Conservation (phyloP, 2,329 filamentous ascomycete species). For the Fusarium coicis region DNA sequence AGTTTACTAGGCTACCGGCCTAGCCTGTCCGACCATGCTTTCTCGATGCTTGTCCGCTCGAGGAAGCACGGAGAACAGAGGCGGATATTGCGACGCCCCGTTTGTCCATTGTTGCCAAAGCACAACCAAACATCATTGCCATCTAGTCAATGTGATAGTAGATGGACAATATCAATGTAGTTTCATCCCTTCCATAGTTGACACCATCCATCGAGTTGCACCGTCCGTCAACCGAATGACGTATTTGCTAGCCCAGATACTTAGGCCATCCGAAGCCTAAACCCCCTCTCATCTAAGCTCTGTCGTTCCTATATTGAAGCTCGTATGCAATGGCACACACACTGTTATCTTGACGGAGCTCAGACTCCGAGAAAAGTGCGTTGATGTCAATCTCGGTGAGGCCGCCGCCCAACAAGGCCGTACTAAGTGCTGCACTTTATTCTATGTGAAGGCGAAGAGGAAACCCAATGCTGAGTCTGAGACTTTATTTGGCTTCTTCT, state of each 20-base stretch:
- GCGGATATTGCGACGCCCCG: background rate
- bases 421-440: constrained; percentile 40
- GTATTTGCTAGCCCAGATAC: constrained; percentile 34
- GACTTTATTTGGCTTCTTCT: constrained; percentile 58
- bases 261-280: constrained; percentile 20
- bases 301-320: constrained; percentile 38
- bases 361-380: constrained; percentile 40
- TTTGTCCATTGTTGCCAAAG: constrained; percentile 1
- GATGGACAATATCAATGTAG: constrained; percentile 18
- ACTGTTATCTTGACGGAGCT: constrained; percentile 28
- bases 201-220: constrained; percentile 22
- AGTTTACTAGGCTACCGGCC: background rate
- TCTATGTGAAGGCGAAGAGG: constrained; percentile 20
- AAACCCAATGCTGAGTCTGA: constrained; percentile 19
- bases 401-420: constrained; percentile 35
- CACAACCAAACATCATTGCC: constrained; percentile 14
- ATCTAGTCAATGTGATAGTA: constrained; percentile 15
- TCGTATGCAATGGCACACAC: constrained; percentile 37
- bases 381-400: constrained; percentile 38
- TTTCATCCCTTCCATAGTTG: constrained; percentile 9
- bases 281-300: constrained; percentile 37
- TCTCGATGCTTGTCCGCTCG: background rate
- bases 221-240: constrained; percentile 31
- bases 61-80: constrained; percentile 6
- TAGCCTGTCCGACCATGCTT: constrained; percentile 18